These are phyloP conservation scores for Nidularia sp. DNA, from an alignment of 768 basidiomycete species.

Conservation along the genomic window DNA sequence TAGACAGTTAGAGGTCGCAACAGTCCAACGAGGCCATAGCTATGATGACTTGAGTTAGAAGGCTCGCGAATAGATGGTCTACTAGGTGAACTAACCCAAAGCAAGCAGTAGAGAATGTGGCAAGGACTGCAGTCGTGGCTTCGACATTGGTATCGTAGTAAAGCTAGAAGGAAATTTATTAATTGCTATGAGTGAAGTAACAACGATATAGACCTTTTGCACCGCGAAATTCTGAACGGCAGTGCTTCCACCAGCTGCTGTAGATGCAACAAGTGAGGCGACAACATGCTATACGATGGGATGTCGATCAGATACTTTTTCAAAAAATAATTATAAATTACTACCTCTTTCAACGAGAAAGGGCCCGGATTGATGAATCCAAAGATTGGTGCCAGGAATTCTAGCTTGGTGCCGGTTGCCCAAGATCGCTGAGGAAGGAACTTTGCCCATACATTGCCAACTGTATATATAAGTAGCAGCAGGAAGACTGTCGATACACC, in stretches of 20 bases:
- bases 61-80: neutral
- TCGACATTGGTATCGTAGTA: conserved; percentile 56
- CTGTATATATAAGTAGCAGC: conserved; percentile 46
- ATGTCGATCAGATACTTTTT: too few species aligned
- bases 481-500: conserved; percentile 54
- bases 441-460: conserved; percentile 46
- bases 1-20: conserved; percentile 56
- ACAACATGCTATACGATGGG: conserved; percentile 22
- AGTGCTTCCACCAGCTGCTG: conserved; percentile 47
- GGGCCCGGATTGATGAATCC: conserved; percentile 53
- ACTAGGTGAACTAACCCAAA: conserved; percentile 39
- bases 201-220: conserved; percentile 34
- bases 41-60: conserved; percentile 9
- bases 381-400: conserved; percentile 32
- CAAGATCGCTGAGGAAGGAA: conserved; percentile 36
- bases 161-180: conserved; percentile 26
- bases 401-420: conserved; percentile 40
- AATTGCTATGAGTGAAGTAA: neutral
- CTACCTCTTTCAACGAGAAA: conserved; percentile 59
- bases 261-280: conserved; percentile 52
- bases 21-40: conserved; percentile 58
- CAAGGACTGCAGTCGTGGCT: conserved; percentile 52
- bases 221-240: conserved; percentile 61
- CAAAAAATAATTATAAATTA: too few species aligned
- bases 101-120: conserved; percentile 61